A percentile compares a stretch with the other conserved stretches of the same genome.
Evolutionary conservation across 139 green algal genomes (phyloP).

Genomic region (Penium margaritaceum): DNA sequence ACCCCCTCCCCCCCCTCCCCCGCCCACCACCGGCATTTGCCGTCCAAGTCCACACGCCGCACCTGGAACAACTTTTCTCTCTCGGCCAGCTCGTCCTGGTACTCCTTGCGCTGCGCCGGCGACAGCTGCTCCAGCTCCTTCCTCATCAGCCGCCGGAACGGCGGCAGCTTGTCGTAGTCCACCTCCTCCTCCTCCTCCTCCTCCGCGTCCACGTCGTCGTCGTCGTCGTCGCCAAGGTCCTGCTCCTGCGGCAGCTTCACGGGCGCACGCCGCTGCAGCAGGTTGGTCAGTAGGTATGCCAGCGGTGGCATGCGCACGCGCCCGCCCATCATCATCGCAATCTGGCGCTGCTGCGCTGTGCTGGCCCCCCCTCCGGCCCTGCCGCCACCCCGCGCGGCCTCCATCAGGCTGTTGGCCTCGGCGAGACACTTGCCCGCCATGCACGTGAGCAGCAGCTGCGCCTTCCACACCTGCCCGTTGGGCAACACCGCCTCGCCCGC

Average conservation of each 20-base stretch:
- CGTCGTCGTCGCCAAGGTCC: slow-evolving; percentile 30
- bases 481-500: slow-evolving; percentile 64
- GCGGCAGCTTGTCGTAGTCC: slow-evolving; percentile 25
- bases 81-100: slow-evolving; percentile 33
- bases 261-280: slow-evolving; percentile 59
- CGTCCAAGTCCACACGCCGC: neutral
- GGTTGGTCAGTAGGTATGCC: slow-evolving; percentile 61
- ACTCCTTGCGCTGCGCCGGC: slow-evolving; percentile 17
- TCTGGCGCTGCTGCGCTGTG: neutral
- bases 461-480: slow-evolving; percentile 63
- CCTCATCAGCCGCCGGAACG: slow-evolving; percentile 27
- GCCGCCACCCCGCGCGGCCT: no score
- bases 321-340: no score
- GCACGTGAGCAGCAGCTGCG: slow-evolving; percentile 65
- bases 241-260: slow-evolving; percentile 46
- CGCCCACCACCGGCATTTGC: no score
- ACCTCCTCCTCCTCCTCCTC: slow-evolving; percentile 41
- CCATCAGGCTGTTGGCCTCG: slow-evolving; percentile 60
- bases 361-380: slow-evolving; percentile 3
- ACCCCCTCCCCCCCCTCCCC: neutral
- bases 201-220: slow-evolving; percentile 37
- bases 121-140: slow-evolving; percentile 20
- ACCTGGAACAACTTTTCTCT: slow-evolving; percentile 23
- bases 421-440: slow-evolving; percentile 69
- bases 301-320: slow-evolving; percentile 59